Base-by-base conservation (phyloP, 768 basidiomycete genomes). In the Russula brevipes region DNA sequence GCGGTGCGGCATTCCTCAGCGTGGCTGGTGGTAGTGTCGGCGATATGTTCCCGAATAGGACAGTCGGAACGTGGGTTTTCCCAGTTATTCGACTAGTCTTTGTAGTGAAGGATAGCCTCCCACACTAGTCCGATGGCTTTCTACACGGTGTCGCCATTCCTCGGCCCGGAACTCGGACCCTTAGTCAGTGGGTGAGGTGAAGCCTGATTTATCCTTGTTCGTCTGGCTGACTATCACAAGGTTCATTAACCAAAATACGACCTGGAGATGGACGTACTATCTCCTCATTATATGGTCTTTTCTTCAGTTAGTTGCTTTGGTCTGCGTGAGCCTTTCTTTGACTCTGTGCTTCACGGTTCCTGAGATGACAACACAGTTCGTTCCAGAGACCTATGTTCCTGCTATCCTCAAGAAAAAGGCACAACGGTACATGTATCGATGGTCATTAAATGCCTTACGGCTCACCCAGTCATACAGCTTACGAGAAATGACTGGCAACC, bases 251-350 rank as follows among this genome's bases (percentile, higher is more conserved):
- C 63, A 88, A 83, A 76, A 85, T 66, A 63, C 79, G 0, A 68
- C 77, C 54, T 89, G 88, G 88, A 74, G 87, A 63, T 93, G 90
- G 90, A 89, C 89, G 0, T 94, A 86, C 73, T 83, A 85, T 63
- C 73, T 87, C 16, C 70, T 87, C 61, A 64, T 86, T 1, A 87
- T 88, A n/a, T 94, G 91, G 91, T 77, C 81, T 1, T 83, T 81
- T 51, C 74, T 73, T 2, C 79, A 89, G 71, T 71, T 79, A 14
- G 55, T 82, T 9, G 75, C 82, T 0, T 72, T 93, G 11, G 69
- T 84, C 54, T 33, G 80, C 54, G 86, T 86, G 66, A 63, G 80
- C 74, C 19, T 19, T 35, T 14, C 24, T 24, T 53, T 5, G 12
- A 10, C 30, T 12, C 24, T 2, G n/a, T 10, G 38, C 9, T 9